Base-by-base conservation (phyloP, 805 yeast genomes). In the Ogataea zsoltii region DNA sequence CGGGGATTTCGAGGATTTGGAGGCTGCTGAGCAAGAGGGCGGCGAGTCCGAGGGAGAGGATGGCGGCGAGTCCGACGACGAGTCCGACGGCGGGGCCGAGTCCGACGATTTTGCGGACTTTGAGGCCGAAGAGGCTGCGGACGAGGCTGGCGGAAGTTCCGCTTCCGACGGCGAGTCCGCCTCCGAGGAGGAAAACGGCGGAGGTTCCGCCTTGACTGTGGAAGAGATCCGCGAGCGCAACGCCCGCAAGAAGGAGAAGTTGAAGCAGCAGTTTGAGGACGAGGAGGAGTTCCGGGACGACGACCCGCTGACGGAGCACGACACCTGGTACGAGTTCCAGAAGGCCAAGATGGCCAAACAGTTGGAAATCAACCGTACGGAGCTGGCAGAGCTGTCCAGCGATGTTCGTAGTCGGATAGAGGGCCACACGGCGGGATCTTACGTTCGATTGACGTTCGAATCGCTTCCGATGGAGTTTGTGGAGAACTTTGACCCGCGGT, bases 291-390 rank as follows among this genome's bases (percentile, higher is more conserved):
- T 80, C 54, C 88, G 83, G 19, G 88, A 84, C 51, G 96, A 88
- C 51, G 76, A 77, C 48, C 68, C 66, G 35, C 63, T 63, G 35
- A 84, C 79, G 45, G 95, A 87, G 61, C 89, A 88, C 45, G 97
- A 92, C 58, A 90, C 97, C 0, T 94, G 99, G 99, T 94, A 92
- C 64, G 98, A 92, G 64, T 81, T 86, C 66, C 97, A 94, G 66
- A 94, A 94, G 71, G 95, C 96, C 49, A 92, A 91, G 61, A 91
- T 95, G 82, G 90, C 96, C 46, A 92, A 94, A 65, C 99, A 94
- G 69, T 71, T 88, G 51, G 98, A 92, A 50, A 90, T 95, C 68
- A 95, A 94, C 67, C 87, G 88, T 64, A 79, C 88, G 9, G 91
- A 85, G 63, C 75, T 80, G 45, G 84, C 80, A 15, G 75, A 77